A percentile compares a stretch with the other conserved stretches of the same genome.
phyloP scores from a whole-genome alignment of 2,329 filamentous ascomycete genomes.

The Echinosphaeria canescens region DNA sequence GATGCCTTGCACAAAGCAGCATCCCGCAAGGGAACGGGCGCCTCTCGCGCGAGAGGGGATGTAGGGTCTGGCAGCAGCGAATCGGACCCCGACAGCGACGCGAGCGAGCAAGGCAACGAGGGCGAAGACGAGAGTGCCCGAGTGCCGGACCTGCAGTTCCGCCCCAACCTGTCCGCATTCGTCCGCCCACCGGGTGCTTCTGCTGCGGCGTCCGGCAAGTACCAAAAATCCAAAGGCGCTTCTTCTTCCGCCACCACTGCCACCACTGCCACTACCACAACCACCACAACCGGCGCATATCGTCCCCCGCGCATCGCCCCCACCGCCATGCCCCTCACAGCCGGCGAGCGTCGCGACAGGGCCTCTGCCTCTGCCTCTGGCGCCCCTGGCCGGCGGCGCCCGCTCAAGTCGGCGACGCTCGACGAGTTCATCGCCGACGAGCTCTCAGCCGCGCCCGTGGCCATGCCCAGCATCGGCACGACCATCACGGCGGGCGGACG shows the following conservation, averaged over 20 bases:
- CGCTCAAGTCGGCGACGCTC: slow-evolving; percentile 60
- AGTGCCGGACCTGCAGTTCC: slow-evolving; percentile 11
- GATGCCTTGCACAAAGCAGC: no score
- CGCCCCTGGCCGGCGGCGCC: slow-evolving; percentile 38
- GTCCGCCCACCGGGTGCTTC: slow-evolving; percentile 11
- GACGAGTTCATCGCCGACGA: slow-evolving; percentile 85
- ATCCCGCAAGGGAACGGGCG: no score
- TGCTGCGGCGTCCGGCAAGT: slow-evolving; percentile 14
- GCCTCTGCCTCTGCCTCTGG: no score
- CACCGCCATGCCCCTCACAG: slow-evolving; percentile 53
- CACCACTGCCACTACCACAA: no score
- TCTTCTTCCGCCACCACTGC: no score
- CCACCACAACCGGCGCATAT: slow-evolving; percentile 76
- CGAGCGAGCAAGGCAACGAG: slow-evolving; percentile 11
- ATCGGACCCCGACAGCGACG: slow-evolving; percentile 8
- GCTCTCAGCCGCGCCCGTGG: slow-evolving; percentile 58
- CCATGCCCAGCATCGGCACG: slow-evolving; percentile 79
- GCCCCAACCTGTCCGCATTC: slow-evolving; percentile 15
- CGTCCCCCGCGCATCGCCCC: slow-evolving; percentile 75
- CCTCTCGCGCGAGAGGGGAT: no score
- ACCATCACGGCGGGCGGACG: slow-evolving; percentile 67
- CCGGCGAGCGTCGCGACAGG: slow-evolving; percentile 37
- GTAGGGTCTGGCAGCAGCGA: no score
- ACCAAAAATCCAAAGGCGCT: no score
- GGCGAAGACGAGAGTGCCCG: slow-evolving; percentile 11